Base-by-base conservation (phyloP, 1,139 yeast genomes). In the Petasospora rhodanensis region DNA sequence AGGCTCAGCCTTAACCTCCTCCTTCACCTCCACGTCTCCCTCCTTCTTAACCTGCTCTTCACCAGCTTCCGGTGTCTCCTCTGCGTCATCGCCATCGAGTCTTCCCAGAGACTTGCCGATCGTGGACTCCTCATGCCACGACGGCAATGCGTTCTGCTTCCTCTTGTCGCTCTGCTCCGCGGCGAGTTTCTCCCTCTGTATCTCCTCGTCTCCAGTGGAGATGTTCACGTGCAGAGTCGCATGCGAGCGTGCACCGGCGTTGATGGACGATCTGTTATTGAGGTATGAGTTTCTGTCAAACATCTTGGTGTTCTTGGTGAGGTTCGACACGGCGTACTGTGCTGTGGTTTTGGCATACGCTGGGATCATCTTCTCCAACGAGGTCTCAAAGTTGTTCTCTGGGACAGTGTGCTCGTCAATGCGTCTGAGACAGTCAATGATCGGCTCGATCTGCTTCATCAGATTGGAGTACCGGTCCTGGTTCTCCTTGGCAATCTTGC, bases 71-170 rank as follows among this genome's bases (percentile, higher is more conserved):
- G 3, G 68, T 73, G 71, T 68, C 5, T 78, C 76, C 46, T 42
- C 38, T 7, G 35, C 54, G 16, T 61, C 68, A 20, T 66, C 75
- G 18, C 62, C 67, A 40, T 72, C 77, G 43, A 74, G 49, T 45
- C 66, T 70, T 30, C 81, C 84, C 43, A 73, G 56, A 2, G 67
- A 65, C 27, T 94, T 64, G 26, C 95, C 96, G 43, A 91, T 93
- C 1, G 98, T 87, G 51, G 93, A 79, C 47, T 80, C 80, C 46
- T 82, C 74, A 56, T 91, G 96, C 99, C 99, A 91, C 16, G 94
- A 79, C 9, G 99, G 98, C 47, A 91, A 68, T 2, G 96, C 96
- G 56, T 93, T 91, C 58, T 89, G 96, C 54, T 84, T 83, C 55
- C 89, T 73, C 56, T 81, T 84, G 70, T 79, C 76, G 68, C 78